Evolutionary conservation across 2,329 filamentous ascomycete species (phyloP).

Genomic region (Microcyclospora pomicola): DNA sequence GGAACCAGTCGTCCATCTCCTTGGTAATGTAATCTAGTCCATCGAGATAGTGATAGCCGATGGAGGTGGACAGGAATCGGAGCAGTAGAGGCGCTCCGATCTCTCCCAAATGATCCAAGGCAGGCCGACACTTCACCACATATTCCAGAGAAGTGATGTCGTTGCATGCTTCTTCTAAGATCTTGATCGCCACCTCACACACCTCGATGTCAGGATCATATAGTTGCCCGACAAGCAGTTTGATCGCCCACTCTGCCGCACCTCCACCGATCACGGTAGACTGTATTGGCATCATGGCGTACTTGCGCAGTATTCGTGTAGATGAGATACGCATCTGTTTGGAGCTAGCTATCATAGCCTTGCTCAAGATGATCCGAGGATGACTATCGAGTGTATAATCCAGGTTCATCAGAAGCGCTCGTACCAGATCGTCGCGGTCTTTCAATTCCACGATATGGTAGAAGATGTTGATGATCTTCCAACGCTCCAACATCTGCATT

Average conservation of each 20-base stretch:
- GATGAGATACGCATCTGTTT: conserved; percentile 85
- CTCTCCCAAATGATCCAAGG: conserved; percentile 87
- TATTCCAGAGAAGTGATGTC: conserved; percentile 82
- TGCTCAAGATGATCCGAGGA: conserved; percentile 80
- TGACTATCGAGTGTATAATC: conserved; percentile 80
- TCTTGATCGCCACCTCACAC: conserved; percentile 90
- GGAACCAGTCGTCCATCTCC: conserved; percentile 99
- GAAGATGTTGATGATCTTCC: conserved; percentile 99
- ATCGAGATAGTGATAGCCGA: conserved; percentile 94
- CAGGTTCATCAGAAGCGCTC: conserved; percentile 75
- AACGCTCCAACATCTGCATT: conserved; percentile 78
- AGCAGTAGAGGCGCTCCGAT: conserved; percentile 87
- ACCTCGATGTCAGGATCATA: conserved; percentile 97
- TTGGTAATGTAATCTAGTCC: conserved; percentile 97
- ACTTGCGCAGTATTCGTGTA: conserved; percentile 75
- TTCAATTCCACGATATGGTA: conserved; percentile 93
- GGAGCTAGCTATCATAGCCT: conserved; percentile 79
- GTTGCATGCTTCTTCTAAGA: conserved; percentile 94
- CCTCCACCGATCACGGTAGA: conserved; percentile 31
- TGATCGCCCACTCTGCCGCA: conserved; percentile 90
- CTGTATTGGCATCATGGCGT: conserved; percentile 50
- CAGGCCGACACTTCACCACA: conserved; percentile 89
- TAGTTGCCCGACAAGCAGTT: conserved; percentile 89
- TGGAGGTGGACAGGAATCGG: conserved; percentile 86
- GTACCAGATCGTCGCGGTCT: conserved; percentile 81